Evolutionary conservation across 441 rosid genomes (phyloP), one percentile per base, ranked within the genome.

Genomic region (Codiaeum variegatum): DNA sequence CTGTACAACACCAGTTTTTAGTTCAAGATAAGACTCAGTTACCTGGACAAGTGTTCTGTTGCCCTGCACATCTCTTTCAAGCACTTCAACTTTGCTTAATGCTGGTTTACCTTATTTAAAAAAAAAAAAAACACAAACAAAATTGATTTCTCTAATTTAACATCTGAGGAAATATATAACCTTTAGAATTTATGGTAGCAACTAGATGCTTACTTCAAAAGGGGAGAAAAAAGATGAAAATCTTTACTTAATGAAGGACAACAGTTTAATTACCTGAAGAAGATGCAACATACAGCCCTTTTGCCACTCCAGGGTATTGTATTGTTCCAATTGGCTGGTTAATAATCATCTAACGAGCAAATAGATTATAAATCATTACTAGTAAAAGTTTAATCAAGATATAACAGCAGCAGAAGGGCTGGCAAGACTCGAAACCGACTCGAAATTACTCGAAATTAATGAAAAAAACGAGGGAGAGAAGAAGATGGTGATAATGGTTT

Each of bases 221-320:
- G 71, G 59, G 24, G 9, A 52, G 19, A 6, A 42, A 65, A 12
- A 34, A 23, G 21, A 2, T n/a, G n/a, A 40, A 11, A 29, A 55
- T n/a, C 11, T 38, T 21, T 26, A 24, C 46, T 24, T 24, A 49
- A 44, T 24, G 47, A 29, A 52, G 46, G 64, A 66, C 24, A 72
- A 46, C 58, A 66, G 18, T 71, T 64, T 72, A 72, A 60, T 36
- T 23, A 93, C 98, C 98, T 82, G 94, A 81, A 11, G 82, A 70
- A 55, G 89, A 88, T 78, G 98, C 96, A 80, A 91, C 95, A 76
- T 86, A 88, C 42, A 92, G 86, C 76, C 97, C 97, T 83, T 86
- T 86, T 61, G 97, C 97, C 62, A 94, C 96, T 46, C 94, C 93
- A 40, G 94, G 93, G 80, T 91, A 94, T 76, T 59, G 77, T 66